Evolutionary conservation across 1,284 basidiomycete species (phyloP).

Genomic region (Neotropicomus parvogracilis): DNA sequence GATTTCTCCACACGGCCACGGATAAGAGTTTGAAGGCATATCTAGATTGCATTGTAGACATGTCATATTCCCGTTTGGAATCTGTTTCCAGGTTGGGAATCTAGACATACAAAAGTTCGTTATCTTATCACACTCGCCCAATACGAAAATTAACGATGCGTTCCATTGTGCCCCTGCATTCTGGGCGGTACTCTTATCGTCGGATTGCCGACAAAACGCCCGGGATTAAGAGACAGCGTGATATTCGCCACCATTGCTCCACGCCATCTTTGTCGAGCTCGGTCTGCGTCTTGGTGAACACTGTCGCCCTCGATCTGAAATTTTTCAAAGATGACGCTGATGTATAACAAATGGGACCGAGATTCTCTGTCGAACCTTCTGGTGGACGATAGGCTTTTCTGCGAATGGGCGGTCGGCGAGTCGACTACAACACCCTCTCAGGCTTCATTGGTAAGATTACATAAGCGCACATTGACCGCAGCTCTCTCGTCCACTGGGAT

Average conservation of each 20-base stretch:
- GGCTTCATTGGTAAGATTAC: constrained; percentile 19
- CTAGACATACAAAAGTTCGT: not conserved
- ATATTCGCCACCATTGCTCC: constrained; percentile 1
- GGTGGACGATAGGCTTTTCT: constrained; percentile 19
- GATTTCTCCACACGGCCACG: not conserved
- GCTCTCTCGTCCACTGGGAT: too few species aligned
- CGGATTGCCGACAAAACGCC: constrained; percentile 1
- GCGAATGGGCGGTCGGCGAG: constrained; percentile 18
- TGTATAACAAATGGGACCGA: not conserved
- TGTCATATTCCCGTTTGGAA: not conserved
- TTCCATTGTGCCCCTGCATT: not conserved
- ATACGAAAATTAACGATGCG: constrained; percentile 15
- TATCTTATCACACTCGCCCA: constrained; percentile 10
- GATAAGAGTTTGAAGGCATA: not conserved
- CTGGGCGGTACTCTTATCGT: not conserved
- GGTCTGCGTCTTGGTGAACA: not conserved
- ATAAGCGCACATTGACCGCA: constrained; percentile 14
- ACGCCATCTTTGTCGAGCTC: constrained; percentile 2
- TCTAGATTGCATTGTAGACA: not conserved
- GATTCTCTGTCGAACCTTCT: not conserved
- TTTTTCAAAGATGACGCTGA: not conserved
- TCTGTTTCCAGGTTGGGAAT: not conserved
- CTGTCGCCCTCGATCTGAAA: not conserved
- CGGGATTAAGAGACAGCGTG: constrained; percentile 1
- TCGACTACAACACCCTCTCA: not conserved